phyloP scores from a whole-genome alignment of 345 rosid species.

The Reutealis trisperma region DNA sequence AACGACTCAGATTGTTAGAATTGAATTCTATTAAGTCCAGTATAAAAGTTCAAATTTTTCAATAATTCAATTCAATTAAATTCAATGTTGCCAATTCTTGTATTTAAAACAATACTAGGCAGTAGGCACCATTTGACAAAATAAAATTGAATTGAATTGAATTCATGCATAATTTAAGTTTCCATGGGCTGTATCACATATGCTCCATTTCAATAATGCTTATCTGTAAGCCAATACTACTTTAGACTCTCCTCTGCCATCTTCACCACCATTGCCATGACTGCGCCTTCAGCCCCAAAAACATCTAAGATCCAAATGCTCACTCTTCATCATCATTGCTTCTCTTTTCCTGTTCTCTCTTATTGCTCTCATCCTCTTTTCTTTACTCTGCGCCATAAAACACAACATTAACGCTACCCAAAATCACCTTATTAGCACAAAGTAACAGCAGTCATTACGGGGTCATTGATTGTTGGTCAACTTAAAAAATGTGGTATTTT shows the following conservation, averaged over 20 bases:
- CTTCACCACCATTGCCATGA: background rate
- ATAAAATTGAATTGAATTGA: background rate
- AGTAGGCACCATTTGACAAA: too few relatives aligned
- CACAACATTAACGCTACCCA: background rate
- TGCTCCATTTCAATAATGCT: background rate
- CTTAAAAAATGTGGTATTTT: conserved; percentile 73
- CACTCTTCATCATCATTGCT: conserved; percentile 13
- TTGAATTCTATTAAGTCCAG: too few relatives aligned
- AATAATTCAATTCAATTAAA: too few relatives aligned
- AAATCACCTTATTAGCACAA: background rate
- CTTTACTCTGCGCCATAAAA: conserved; percentile 12
- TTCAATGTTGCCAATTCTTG: too few relatives aligned
- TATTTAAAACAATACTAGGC: too few relatives aligned
- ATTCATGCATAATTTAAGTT: background rate
- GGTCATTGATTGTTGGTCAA: conserved; percentile 58
- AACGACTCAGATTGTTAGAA: too few relatives aligned
- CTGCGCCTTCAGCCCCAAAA: conserved; percentile 4
- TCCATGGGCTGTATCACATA: too few relatives aligned
- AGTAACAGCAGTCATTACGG: conserved; percentile 49
- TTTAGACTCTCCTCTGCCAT: background rate
- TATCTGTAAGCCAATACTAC: background rate
- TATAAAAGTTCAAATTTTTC: too few relatives aligned
- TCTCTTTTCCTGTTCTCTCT: conserved; percentile 5
- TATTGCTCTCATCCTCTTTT: conserved; percentile 17
- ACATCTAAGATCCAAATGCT: conserved; percentile 11